These are phyloP conservation scores for Colletotrichum tamarilloi DNA, from an alignment of 2,329 filamentous ascomycete genomes.

Conservation along the genomic window DNA sequence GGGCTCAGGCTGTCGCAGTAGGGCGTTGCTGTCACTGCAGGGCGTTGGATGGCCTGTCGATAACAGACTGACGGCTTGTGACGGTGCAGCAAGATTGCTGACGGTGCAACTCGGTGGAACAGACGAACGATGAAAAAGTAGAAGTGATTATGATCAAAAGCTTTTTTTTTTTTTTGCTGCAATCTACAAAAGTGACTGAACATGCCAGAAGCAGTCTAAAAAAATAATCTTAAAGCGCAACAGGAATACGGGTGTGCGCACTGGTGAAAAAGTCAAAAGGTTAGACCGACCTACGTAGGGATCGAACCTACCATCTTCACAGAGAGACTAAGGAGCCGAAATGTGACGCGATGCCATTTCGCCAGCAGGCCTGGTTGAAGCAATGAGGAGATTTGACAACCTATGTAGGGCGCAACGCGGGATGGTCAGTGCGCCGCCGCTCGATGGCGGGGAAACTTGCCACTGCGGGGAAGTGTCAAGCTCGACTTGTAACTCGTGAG, in stretches of 20 bases:
- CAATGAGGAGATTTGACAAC: fast-evolving
- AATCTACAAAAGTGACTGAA: too few species aligned
- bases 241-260: neutral
- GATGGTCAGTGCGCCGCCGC: neutral
- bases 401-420: fast-evolving
- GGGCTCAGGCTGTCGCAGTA: neutral
- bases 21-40: too few species aligned
- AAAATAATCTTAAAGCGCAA: too few species aligned
- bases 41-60: too few species aligned
- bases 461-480: neutral
- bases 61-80: neutral
- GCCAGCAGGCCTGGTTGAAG: slow-evolving; percentile 25
- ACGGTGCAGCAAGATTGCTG: neutral
- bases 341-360: slow-evolving; percentile 37
- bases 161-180: too few species aligned
- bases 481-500: neutral
- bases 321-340: slow-evolving; percentile 28
- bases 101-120: neutral
- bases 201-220: neutral
- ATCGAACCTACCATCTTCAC: slow-evolving; percentile 36
- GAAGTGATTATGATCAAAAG: neutral
- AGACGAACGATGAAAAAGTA: neutral
- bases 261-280: neutral
- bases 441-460: too few species aligned
- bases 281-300: slow-evolving; percentile 22